These are phyloP conservation scores for Alternaria ethzedia DNA, from an alignment of 2,329 filamentous ascomycete genomes.

Conservation along the genomic window DNA sequence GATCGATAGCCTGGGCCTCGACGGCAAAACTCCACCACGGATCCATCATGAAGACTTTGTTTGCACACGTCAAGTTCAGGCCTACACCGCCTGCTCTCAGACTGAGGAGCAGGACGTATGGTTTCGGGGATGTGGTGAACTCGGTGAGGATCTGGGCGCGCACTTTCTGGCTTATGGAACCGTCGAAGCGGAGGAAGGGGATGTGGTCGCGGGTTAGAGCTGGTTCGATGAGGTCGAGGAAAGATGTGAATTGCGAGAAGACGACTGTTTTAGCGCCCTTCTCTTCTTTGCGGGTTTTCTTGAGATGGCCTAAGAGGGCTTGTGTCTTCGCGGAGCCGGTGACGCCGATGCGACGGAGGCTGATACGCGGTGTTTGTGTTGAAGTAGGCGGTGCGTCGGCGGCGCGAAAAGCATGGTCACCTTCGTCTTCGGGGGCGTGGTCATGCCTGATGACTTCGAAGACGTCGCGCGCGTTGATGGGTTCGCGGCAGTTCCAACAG, in stretches of 20 bases:
- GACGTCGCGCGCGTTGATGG: slow-evolving; percentile 80
- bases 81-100: slow-evolving; percentile 92
- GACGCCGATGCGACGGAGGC: slow-evolving; percentile 65
- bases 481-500: slow-evolving; percentile 89
- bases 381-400: slow-evolving; percentile 33
- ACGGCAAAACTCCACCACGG: slow-evolving; percentile 99
- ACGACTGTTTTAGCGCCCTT: slow-evolving; percentile 83
- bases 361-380: slow-evolving; percentile 58
- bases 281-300: slow-evolving; percentile 68
- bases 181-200: slow-evolving; percentile 85
- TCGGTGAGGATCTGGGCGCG: slow-evolving; percentile 78
- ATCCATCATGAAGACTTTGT: slow-evolving; percentile 97
- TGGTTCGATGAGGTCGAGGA: slow-evolving; percentile 87
- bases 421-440: slow-evolving; percentile 53
- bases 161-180: slow-evolving; percentile 84
- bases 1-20: slow-evolving; percentile 96
- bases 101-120: slow-evolving; percentile 80
- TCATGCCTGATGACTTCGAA: slow-evolving; percentile 91
- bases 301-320: slow-evolving; percentile 77
- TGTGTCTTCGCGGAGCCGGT: slow-evolving; percentile 89
- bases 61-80: slow-evolving; percentile 87
- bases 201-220: slow-evolving; percentile 76
- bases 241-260: slow-evolving; percentile 97
- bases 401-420: slow-evolving; percentile 48
- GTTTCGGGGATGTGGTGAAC: slow-evolving; percentile 66